These are phyloP conservation scores for Mrakia blollopis DNA, from an alignment of 768 basidiomycete species.

Conservation along the genomic window DNA sequence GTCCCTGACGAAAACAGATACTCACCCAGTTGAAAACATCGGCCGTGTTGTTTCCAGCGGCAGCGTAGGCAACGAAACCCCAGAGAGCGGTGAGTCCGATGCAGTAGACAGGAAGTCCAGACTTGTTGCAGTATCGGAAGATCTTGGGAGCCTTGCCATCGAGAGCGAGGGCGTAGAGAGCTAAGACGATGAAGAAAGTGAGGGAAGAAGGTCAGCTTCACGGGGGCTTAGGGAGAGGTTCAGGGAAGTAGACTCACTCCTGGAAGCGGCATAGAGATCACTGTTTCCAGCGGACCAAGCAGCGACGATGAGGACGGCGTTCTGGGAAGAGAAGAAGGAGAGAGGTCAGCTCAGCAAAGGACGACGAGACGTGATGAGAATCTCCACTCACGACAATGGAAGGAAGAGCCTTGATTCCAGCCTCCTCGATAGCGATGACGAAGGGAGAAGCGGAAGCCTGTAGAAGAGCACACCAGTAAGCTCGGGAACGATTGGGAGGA, in stretches of 20 bases:
- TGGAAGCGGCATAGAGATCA: conserved; percentile 40
- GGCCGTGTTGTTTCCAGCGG: conserved; percentile 28
- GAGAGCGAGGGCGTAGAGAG: conserved; percentile 43
- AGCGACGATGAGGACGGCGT: conserved; percentile 44
- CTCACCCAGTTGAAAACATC: conserved; percentile 33
- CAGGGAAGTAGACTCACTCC: conserved; percentile 19
- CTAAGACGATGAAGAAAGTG: neutral
- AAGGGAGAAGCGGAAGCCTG: neutral
- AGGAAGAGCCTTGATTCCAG: conserved; percentile 43
- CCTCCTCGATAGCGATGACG: conserved; percentile 43
- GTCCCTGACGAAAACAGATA: too few species aligned
- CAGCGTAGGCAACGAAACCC: conserved; percentile 36
- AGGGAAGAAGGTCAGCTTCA: neutral
- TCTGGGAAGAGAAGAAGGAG: conserved; percentile 21
- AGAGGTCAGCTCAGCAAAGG: too few species aligned
- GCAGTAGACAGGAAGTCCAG: conserved; percentile 41
- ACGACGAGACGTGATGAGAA: neutral
- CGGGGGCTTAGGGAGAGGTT: neutral
- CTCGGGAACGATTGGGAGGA: too few species aligned
- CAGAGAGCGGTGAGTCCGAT: conserved; percentile 34
- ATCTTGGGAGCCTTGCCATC: conserved; percentile 40
- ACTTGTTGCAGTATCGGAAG: conserved; percentile 41
- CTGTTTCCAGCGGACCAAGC: conserved; percentile 47
- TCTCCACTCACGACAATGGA: conserved; percentile 36
- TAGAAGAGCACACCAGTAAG: too few species aligned